Conservation (phyloP, 139 green algal genomes). For the Edaphochlamys debaryana region DNA sequence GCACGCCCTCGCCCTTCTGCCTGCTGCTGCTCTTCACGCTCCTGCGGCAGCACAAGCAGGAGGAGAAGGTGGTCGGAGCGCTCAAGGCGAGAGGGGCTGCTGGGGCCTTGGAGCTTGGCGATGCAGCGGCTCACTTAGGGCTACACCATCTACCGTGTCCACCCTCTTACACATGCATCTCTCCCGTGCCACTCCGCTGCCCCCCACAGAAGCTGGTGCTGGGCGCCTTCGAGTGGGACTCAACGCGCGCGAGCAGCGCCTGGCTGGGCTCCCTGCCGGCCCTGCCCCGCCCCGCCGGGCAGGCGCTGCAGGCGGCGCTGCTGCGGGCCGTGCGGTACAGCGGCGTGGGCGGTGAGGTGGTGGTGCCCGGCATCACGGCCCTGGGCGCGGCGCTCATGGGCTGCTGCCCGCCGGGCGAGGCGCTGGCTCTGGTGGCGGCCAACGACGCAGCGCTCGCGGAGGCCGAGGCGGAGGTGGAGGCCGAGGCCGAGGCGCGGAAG, state of each 20-base stretch:
- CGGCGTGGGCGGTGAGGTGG: conserved; percentile 42
- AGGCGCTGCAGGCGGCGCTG: conserved; percentile 35
- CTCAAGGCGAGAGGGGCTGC: background rate
- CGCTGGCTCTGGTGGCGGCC: conserved; percentile 45
- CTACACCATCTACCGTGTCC: too few species aligned
- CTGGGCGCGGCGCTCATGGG: conserved; percentile 35
- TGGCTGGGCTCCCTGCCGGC: conserved; percentile 32
- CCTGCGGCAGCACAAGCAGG: conserved; percentile 25
- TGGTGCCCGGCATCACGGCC: conserved; percentile 44
- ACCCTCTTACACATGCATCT: too few species aligned
- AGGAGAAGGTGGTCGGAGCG: background rate
- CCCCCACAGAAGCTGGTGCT: background rate
- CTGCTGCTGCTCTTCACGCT: conserved; percentile 38
- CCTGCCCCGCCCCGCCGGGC: background rate
- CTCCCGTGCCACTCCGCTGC: too few species aligned
- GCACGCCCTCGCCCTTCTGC: conserved; percentile 19
- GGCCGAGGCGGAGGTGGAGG: background rate
- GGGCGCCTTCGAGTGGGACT: background rate
- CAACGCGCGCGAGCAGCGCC: conserved; percentile 21
- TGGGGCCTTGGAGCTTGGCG: too few species aligned
- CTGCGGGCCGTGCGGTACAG: conserved; percentile 48
- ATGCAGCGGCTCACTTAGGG: too few species aligned
- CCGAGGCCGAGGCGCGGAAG: background rate
- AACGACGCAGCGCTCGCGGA: conserved; percentile 10
- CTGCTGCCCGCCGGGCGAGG: conserved; percentile 12